phyloP scores from a whole-genome alignment of 441 rosid species.

The Adansonia rubrostipa region DNA sequence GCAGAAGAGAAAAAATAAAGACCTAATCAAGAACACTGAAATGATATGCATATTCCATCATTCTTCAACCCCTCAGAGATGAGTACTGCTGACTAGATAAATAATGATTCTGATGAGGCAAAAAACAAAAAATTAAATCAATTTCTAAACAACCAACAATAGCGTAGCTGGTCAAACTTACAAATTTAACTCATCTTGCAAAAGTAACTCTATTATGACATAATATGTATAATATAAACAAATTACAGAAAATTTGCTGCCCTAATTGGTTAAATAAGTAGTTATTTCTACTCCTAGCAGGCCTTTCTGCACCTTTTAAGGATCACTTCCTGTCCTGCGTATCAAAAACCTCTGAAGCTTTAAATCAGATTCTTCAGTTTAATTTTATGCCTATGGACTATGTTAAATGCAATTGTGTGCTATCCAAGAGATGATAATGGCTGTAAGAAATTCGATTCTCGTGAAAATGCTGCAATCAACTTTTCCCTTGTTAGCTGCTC shows the following conservation, averaged over 20 bases:
- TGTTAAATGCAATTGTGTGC: conserved; percentile 34
- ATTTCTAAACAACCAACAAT: conserved; percentile 38
- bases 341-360: conserved; percentile 45
- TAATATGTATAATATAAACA: conserved; percentile 59
- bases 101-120: background rate
- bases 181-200: conserved; percentile 47
- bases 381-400: conserved; percentile 43
- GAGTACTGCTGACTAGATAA: background rate
- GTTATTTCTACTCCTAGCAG: conserved; percentile 53
- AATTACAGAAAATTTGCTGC: conserved; percentile 47
- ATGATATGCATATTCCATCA: background rate
- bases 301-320: conserved; percentile 31
- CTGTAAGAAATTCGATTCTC: conserved; percentile 45
- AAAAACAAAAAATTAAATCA: conserved; percentile 30
- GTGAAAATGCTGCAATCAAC: conserved; percentile 61
- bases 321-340: conserved; percentile 33
- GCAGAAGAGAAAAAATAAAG: background rate
- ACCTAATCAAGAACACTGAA: background rate
- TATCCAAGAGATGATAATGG: conserved; percentile 53
- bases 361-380: conserved; percentile 44
- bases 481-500: conserved; percentile 80
- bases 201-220: conserved; percentile 45
- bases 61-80: background rate
- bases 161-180: conserved; percentile 37
- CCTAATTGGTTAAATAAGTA: conserved; percentile 49